Base-by-base conservation (phyloP, 1,284 basidiomycete species). In the Heliocybe sulcata region DNA sequence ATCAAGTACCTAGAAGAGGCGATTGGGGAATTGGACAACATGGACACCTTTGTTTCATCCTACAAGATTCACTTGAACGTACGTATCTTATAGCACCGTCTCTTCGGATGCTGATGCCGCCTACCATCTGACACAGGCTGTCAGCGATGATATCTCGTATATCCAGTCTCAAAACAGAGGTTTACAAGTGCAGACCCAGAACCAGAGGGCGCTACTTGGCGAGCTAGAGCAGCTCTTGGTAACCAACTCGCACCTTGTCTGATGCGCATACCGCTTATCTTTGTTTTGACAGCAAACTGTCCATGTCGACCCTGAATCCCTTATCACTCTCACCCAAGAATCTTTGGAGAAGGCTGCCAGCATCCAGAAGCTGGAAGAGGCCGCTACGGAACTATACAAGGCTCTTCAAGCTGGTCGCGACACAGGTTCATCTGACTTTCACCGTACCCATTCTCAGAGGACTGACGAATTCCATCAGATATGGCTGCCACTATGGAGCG, bases 161-260 rank as follows among this genome's bases (percentile, higher is more conserved):
- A 98, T 99, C 63, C 97, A 99, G 72, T 90, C 90, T 2, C 97
- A 99, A 69, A 96, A 97, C 66, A 83, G 95, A 53, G 97, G 97
- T 63, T 74, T 99, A 33, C 97, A 99, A 72, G 94, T 99, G 1
- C 96, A 99, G 65, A 98, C 88, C 10, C 94, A 96, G 65, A 99
- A 99, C 64, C 96, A 98, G 68, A 82, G 88, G 38, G 83, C 85
- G 1, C 77, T 98, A 6, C 69, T 97, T 29, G 77, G 74, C 35
- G 94, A 94, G 69, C 72, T 98, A 6, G 87, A 94, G 66, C 90
- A 92, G 63, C 75, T 97, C 23, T 73, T 98, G 63, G 92, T 91
- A 60, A 55, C 82, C 8, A 6, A 12, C 10, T 9, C 25, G 22
- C 12, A n/a, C 16, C 8, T 23, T 16, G n/a, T 22, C n/a, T n/a